Evolutionary conservation across 306 rosid genomes (phyloP).

Genomic region (Vicia faba): DNA sequence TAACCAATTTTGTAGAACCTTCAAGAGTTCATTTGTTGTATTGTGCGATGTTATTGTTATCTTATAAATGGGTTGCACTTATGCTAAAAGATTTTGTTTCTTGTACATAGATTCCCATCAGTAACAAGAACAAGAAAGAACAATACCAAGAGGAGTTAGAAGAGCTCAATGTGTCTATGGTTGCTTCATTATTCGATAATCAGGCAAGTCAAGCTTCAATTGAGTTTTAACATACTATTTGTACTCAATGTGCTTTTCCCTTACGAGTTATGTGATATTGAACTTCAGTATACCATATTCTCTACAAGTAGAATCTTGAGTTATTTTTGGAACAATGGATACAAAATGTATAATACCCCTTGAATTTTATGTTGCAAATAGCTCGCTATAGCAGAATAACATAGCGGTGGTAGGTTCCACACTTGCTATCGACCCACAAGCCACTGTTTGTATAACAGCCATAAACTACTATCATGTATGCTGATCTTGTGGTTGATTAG

Average conservation of each 20-base stretch:
- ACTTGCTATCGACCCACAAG: too few relatives aligned
- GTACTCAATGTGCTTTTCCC: background rate
- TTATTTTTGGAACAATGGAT: slow-evolving; percentile 54
- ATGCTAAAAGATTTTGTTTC: slow-evolving; percentile 31
- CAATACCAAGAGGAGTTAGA: slow-evolving; percentile 89
- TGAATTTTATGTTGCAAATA: background rate
- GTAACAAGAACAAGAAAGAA: slow-evolving; percentile 88
- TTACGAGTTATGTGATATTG: slow-evolving; percentile 10
- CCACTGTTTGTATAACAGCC: too few relatives aligned
- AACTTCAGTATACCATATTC: slow-evolving; percentile 26
- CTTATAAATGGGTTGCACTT: slow-evolving; percentile 22
- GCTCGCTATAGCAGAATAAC: too few relatives aligned
- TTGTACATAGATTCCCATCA: slow-evolving; percentile 59
- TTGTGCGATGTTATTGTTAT: slow-evolving; percentile 16
- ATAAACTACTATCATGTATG: too few relatives aligned
- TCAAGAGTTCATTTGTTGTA: background rate
- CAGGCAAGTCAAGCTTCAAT: slow-evolving; percentile 57
- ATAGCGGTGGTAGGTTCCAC: too few relatives aligned
- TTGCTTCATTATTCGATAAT: slow-evolving; percentile 96
- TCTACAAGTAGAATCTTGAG: slow-evolving; percentile 61
- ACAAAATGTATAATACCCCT: background rate
- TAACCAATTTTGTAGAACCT: slow-evolving; percentile 3
- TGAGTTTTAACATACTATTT: slow-evolving; percentile 36
- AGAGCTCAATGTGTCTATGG: slow-evolving; percentile 78
- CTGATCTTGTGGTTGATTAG: too few relatives aligned